Percentiles rank a stretch among this genome's conserved stretches.
Evolutionary conservation across 192 early-diverging fungal species (phyloP).

Genomic region (Podila epicladia): DNA sequence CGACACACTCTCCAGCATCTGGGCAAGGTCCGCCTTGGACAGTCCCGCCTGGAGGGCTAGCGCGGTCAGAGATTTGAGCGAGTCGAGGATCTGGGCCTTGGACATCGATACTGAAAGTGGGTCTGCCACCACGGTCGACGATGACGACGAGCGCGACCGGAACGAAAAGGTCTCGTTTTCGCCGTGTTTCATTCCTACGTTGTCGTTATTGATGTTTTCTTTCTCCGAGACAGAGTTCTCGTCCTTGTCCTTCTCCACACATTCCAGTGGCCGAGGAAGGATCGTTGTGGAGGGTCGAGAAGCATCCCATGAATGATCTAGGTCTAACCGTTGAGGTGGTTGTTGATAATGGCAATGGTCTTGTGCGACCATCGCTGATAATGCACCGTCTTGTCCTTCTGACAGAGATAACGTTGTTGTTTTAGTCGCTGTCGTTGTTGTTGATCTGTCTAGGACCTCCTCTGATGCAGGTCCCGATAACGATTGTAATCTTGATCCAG

Average conservation of each 20-base stretch:
- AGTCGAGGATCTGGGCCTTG: not conserved
- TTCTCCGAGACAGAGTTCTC: not conserved
- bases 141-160: not conserved
- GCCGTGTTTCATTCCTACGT: not conserved
- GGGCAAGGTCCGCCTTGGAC: not conserved
- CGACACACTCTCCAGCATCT: not conserved
- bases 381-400: too few relatives aligned
- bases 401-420: too few relatives aligned
- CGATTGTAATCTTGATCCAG: not conserved
- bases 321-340: not conserved
- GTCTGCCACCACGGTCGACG: not conserved
- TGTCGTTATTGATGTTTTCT: too few relatives aligned
- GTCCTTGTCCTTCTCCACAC: not conserved
- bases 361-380: not conserved
- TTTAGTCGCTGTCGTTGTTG: not conserved
- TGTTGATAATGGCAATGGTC: not conserved
- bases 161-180: not conserved
- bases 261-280: too few relatives aligned
- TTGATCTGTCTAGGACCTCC: not conserved
- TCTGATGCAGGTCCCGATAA: conserved; percentile 3
- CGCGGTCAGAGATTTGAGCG: not conserved
- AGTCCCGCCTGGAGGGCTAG: conserved; percentile 1
- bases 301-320: not conserved
- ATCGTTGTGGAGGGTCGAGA: too few relatives aligned
- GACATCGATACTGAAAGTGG: not conserved